Conservation (phyloP, 306 rosid genomes). For the Citrullus mucosospermus region DNA sequence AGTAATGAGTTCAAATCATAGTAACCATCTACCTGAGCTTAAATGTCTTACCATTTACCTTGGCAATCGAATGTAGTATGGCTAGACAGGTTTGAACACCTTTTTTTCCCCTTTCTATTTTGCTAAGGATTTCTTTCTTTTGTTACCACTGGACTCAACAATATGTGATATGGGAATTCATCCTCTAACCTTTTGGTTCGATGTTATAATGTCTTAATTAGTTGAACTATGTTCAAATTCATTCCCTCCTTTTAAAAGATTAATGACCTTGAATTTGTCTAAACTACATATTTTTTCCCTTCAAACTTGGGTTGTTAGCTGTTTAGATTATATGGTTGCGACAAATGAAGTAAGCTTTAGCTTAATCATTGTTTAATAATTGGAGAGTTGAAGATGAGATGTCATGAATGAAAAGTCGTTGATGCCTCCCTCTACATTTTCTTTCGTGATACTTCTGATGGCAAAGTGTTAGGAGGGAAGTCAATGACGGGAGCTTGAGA, state of each 20-base stretch:
- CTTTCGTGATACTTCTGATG: background rate
- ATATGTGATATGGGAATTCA: background rate
- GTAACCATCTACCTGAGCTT: no score
- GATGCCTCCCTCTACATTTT: background rate
- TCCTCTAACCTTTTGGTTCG: background rate
- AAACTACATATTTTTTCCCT: background rate
- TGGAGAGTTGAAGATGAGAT: no score
- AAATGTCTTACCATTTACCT: no score
- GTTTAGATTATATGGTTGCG: background rate
- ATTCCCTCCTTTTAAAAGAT: background rate
- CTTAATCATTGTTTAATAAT: background rate
- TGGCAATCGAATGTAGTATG: no score
- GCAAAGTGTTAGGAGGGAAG: background rate
- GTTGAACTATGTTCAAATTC: no score
- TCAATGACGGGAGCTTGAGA: background rate
- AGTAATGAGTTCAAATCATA: background rate
- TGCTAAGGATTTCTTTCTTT: background rate
- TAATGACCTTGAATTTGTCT: background rate
- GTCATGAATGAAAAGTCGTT: background rate
- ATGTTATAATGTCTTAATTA: no score
- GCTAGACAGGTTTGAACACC: no score
- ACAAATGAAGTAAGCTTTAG: background rate
- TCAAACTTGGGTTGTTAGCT: background rate
- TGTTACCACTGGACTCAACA: background rate
- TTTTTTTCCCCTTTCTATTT: background rate